Conservation (phyloP, 805 yeast genomes). For the Debaryomyces maramus region DNA sequence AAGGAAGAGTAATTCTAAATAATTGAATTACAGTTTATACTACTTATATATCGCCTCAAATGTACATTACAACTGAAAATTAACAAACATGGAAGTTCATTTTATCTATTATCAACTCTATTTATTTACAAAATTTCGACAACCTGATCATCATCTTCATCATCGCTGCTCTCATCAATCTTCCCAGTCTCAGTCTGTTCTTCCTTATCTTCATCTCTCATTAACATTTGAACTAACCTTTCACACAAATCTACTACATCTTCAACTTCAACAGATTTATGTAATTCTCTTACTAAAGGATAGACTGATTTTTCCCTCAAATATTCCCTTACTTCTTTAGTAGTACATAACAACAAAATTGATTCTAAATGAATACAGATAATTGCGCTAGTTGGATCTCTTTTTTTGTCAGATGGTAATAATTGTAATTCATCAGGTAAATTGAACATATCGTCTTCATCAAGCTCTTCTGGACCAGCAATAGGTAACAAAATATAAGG, state of each 20-base stretch:
- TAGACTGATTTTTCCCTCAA: conserved; percentile 83
- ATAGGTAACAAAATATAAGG: conserved; percentile 83
- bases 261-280: conserved; percentile 49
- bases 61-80: conserved; percentile 1
- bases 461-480: conserved; percentile 73
- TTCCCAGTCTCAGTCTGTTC: conserved; percentile 38
- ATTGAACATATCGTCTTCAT: conserved; percentile 79
- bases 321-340: conserved; percentile 68
- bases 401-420: conserved; percentile 67
- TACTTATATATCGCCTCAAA: too few relatives aligned
- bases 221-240: conserved; percentile 81
- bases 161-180: conserved; percentile 49
- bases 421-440: conserved; percentile 88
- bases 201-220: conserved; percentile 80
- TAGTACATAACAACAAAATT: conserved; percentile 74
- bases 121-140: conserved; percentile 48
- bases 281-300: conserved; percentile 82
- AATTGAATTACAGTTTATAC: not conserved
- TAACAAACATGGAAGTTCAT: too few relatives aligned
- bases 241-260: conserved; percentile 69
- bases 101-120: too few relatives aligned
- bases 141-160: conserved; percentile 48
- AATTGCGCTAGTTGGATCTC: conserved; percentile 71
- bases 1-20: conserved; percentile 22
- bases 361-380: conserved; percentile 76